phyloP scores from a whole-genome alignment of 129 eudicot genomes.

The Pittosporum tobira region DNA sequence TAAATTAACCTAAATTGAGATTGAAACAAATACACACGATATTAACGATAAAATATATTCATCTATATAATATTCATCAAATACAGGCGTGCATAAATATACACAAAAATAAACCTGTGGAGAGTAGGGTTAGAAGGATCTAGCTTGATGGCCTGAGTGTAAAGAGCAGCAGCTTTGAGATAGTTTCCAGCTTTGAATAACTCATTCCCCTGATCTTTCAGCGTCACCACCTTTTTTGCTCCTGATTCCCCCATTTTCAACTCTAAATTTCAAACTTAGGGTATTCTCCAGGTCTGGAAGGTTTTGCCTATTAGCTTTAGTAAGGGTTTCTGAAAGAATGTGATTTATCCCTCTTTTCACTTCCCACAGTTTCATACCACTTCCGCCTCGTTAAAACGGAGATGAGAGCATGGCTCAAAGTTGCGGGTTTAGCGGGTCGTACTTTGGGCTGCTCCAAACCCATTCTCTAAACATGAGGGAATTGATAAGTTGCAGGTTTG shows the following conservation, averaged over 20 bases:
- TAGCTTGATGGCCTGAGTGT: conserved; percentile 92
- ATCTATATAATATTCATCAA: background rate
- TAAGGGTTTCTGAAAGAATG: background rate
- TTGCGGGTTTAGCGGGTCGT: too few species aligned
- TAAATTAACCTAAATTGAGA: too few species aligned
- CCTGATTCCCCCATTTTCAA: conserved; percentile 57
- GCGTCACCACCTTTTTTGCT: conserved; percentile 28
- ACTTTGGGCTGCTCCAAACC: too few species aligned
- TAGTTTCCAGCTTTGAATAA: conserved; percentile 88
- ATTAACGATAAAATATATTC: too few species aligned
- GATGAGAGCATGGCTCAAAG: too few species aligned
- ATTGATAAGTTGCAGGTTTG: too few species aligned
- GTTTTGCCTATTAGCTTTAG: background rate
- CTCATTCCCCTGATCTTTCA: conserved; percentile 84
- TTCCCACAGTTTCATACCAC: too few species aligned
- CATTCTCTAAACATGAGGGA: too few species aligned
- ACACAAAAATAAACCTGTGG: conserved; percentile 39
- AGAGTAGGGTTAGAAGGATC: conserved; percentile 85
- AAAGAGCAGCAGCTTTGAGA: conserved; percentile 93
- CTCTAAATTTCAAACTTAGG: background rate
- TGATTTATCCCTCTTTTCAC: too few species aligned
- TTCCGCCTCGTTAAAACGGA: too few species aligned
- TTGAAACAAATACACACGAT: too few species aligned
- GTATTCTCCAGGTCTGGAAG: too few species aligned
- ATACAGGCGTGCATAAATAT: background rate